Evolutionary conservation across 2,329 filamentous ascomycete genomes (phyloP).

Genomic region (Apiospora saccharicola): DNA sequence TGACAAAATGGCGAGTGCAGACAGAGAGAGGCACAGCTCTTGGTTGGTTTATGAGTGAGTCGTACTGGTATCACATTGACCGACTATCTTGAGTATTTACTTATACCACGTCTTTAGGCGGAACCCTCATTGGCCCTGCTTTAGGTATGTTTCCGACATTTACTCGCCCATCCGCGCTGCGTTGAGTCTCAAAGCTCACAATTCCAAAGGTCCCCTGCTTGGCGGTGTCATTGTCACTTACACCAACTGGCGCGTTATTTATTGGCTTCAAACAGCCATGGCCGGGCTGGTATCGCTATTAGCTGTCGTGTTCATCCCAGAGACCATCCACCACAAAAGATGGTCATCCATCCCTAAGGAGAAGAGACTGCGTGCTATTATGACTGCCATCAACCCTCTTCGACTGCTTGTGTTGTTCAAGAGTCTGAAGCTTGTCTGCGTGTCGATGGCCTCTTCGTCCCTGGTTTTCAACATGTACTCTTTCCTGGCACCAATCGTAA

Average conservation of each 20-base stretch:
- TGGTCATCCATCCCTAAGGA: neutral
- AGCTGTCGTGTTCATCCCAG: conserved; percentile 38
- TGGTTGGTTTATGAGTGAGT: conserved; percentile 15
- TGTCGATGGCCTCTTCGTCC: conserved; percentile 12
- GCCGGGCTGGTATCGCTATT: conserved; percentile 38
- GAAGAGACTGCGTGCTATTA: neutral
- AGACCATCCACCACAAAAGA: conserved; percentile 6
- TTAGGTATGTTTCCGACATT: conserved; percentile 41
- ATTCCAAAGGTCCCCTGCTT: conserved; percentile 37
- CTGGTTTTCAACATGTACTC: conserved; percentile 16
- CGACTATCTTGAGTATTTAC: conserved; percentile 6
- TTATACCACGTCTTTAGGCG: conserved; percentile 49
- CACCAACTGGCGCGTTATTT: conserved; percentile 40
- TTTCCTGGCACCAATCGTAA: conserved; percentile 11
- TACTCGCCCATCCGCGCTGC: neutral
- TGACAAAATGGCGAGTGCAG: neutral
- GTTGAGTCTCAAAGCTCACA: neutral
- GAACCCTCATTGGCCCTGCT: conserved; percentile 50
- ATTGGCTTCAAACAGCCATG: conserved; percentile 45
- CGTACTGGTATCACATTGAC: neutral
- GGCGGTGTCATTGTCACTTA: conserved; percentile 43
- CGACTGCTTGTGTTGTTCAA: neutral
- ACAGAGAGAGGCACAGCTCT: conserved; percentile 17
- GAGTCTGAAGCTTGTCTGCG: neutral
- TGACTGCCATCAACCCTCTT: conserved; percentile 6